Conservation (phyloP, 192 early-diverging fungal genomes). For the Coemansia sp. region DNA sequence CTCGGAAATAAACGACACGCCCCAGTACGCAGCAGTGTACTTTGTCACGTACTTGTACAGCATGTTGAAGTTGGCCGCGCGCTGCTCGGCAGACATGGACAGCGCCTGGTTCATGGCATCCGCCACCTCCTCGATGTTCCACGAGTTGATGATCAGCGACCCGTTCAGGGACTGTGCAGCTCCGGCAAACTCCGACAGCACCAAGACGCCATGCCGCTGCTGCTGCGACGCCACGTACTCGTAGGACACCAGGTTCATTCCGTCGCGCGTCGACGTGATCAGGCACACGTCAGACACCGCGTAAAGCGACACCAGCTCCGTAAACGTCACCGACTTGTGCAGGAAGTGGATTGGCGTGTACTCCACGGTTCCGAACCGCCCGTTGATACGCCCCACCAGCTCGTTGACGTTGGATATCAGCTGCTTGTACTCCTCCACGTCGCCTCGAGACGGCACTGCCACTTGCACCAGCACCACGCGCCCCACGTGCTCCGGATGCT, state of each 20-base stretch:
- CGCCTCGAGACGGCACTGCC: conserved; percentile 95
- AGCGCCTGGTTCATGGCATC: conserved; percentile 88
- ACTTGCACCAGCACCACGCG: conserved; percentile 96
- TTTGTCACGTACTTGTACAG: conserved; percentile 93
- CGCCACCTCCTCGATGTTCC: conserved; percentile 96
- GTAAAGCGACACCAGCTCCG: conserved; percentile 95
- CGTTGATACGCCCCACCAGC: conserved; percentile 97
- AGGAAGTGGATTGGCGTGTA: conserved; percentile 98
- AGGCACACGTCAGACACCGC: conserved; percentile 94
- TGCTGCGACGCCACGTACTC: conserved; percentile 96
- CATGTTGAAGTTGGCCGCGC: conserved; percentile 83
- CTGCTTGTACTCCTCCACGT: conserved; percentile 98
- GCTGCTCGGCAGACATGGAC: conserved; percentile 80
- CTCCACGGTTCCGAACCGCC: conserved; percentile 90
- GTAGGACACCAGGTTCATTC: conserved; percentile 99
- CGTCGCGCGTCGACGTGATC: conserved; percentile 96
- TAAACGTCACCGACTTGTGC: conserved; percentile 93
- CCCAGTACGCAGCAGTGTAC: conserved; percentile 98
- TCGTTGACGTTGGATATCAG: conserved; percentile 93
- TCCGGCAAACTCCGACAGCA: conserved; percentile 97
- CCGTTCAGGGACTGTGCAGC: conserved; percentile 98
- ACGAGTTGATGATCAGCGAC: conserved; percentile 97
- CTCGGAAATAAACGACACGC: conserved; percentile 88
- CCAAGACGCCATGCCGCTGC: conserved; percentile 89
- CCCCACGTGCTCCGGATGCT: conserved; percentile 88